Percentiles rank a stretch among this genome's conserved stretches.
Conservation (phyloP, 129 eudicot species). For the Helichrysum umbraculigerum region DNA sequence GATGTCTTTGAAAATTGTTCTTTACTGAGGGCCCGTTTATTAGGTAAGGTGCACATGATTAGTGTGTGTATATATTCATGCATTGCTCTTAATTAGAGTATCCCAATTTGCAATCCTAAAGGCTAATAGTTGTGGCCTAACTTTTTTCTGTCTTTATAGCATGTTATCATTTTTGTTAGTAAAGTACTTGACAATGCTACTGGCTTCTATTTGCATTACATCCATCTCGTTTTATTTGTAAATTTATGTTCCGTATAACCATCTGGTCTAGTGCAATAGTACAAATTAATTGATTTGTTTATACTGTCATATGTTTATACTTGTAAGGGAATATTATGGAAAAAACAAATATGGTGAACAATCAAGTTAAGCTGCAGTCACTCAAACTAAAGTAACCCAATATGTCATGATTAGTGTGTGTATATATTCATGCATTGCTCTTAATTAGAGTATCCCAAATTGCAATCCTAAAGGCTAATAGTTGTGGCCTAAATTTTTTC, state of each 20-base stretch:
- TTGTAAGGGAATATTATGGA: conserved; percentile 8
- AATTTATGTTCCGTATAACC: not conserved
- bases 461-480: not conserved
- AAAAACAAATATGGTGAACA: not conserved
- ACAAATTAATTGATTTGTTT: not conserved
- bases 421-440: conserved; percentile 4
- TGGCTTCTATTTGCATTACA: not conserved
- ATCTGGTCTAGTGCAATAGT: conserved; percentile 1
- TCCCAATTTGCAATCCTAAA: not conserved
- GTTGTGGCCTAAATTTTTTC: not conserved
- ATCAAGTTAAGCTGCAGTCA: not conserved
- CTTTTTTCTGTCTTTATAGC: not conserved
- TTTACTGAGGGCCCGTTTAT: conserved; percentile 5
- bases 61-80: conserved; percentile 5
- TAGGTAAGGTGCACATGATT: conserved; percentile 20
- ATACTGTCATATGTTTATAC: conserved; percentile 2
- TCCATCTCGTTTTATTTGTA: not conserved
- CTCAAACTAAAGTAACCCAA: not conserved
- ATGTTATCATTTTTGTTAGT: not conserved
- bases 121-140: not conserved
- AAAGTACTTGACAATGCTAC: not conserved
- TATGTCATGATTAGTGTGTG: no score
- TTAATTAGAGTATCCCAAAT: not conserved
- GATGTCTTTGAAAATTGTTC: not conserved
- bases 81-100: not conserved